These are phyloP conservation scores for Penicillium samsonianum DNA, from an alignment of 495 filamentous ascomycete genomes.

Conservation along the genomic window DNA sequence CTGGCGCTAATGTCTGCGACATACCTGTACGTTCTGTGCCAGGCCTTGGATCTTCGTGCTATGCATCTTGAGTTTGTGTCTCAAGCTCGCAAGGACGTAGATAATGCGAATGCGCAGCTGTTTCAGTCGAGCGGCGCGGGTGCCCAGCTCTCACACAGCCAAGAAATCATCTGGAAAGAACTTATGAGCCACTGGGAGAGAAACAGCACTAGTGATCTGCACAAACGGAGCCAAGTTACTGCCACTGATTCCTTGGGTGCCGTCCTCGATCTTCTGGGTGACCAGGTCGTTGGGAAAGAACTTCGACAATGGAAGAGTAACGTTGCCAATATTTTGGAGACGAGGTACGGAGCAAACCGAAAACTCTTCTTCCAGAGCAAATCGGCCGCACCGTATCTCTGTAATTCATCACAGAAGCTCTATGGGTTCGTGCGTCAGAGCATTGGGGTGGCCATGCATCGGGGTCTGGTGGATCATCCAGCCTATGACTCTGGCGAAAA, in stretches of 20 bases:
- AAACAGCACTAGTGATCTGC: constrained; percentile 2
- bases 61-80: not conserved
- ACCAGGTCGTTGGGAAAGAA: not conserved
- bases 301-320: constrained; percentile 6
- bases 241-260: constrained; percentile 4
- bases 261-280: constrained; percentile 3
- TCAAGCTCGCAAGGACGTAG: not conserved
- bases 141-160: not conserved
- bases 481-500: constrained; percentile 17
- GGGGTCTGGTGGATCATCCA: constrained; percentile 31
- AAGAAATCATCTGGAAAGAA: not conserved
- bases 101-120: not conserved
- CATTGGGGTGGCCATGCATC: constrained; percentile 29
- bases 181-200: constrained; percentile 3
- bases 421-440: constrained; percentile 28
- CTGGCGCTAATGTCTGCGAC: constrained; percentile 53
- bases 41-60: constrained; percentile 42
- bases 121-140: not conserved
- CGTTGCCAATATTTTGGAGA: not conserved
- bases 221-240: not conserved
- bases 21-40: constrained; percentile 53
- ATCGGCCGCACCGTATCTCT: constrained; percentile 15
- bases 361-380: constrained; percentile 6
- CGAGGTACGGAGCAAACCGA: constrained; percentile 1
- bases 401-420: constrained; percentile 21